phyloP scores from a whole-genome alignment of 805 yeast species.

The Saturnispora gosingensis region DNA sequence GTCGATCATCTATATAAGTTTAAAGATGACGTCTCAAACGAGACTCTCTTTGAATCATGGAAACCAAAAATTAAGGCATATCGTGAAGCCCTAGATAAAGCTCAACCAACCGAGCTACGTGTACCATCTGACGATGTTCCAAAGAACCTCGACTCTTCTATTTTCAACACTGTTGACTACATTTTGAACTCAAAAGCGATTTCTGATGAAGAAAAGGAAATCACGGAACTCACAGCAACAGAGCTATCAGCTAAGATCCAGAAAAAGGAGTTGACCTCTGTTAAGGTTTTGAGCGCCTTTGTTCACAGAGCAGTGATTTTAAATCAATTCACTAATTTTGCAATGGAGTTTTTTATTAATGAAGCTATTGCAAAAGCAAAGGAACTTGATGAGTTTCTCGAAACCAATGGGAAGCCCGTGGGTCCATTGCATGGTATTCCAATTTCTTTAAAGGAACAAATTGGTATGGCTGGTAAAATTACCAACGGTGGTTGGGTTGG shows the following conservation, averaged over 20 bases:
- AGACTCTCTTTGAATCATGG: slow-evolving; percentile 35
- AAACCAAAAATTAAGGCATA: slow-evolving; percentile 39
- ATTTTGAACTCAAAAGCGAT: slow-evolving; percentile 27
- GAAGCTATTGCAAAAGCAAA: slow-evolving; percentile 53
- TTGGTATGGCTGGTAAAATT: slow-evolving; percentile 41
- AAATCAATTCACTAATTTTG: slow-evolving; percentile 51
- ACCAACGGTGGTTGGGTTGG: slow-evolving; percentile 56
- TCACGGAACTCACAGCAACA: slow-evolving; percentile 36
- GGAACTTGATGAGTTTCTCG: slow-evolving; percentile 44
- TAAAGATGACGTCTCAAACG: slow-evolving; percentile 27
- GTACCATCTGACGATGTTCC: slow-evolving; percentile 28
- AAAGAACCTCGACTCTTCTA: slow-evolving; percentile 25
- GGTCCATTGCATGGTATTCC: slow-evolving; percentile 71
- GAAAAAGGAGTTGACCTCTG: slow-evolving; percentile 38
- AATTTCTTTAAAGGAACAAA: slow-evolving; percentile 58
- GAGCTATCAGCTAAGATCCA: slow-evolving; percentile 37
- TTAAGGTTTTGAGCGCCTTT: slow-evolving; percentile 48
- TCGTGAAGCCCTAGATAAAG: slow-evolving; percentile 22
- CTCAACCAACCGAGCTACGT: slow-evolving; percentile 21
- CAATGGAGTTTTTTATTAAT: slow-evolving; percentile 45
- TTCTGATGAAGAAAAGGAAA: slow-evolving; percentile 30
- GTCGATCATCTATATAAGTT: slow-evolving; percentile 24
- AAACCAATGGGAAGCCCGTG: slow-evolving; percentile 39
- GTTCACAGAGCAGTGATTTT: slow-evolving; percentile 57
- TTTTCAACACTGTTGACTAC: slow-evolving; percentile 31